A percentile compares a stretch with the other conserved stretches of the same genome.
Conservation (phyloP, 495 filamentous ascomycete species). For the Entonaema liquescens region DNA sequence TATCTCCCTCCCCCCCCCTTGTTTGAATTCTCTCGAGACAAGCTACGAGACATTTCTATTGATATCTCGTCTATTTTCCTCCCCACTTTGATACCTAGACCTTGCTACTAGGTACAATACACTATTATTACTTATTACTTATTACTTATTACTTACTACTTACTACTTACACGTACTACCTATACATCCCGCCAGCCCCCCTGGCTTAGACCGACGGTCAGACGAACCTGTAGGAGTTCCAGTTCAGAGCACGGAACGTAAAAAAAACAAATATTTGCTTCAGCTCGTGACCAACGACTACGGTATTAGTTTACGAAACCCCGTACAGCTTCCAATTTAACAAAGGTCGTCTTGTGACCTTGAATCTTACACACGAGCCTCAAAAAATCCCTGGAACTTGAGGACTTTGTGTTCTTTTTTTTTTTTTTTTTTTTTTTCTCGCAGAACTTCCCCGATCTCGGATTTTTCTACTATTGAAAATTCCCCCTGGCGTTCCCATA, state of each 20-base stretch:
- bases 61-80: slow-evolving; percentile 6
- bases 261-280: slow-evolving; percentile 17
- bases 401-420: background rate
- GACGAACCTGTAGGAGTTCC: slow-evolving; percentile 20
- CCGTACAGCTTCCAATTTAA: slow-evolving; percentile 26
- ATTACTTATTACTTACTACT: slow-evolving; percentile 1
- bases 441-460: slow-evolving; percentile 28
- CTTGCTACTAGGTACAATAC: slow-evolving; percentile 2
- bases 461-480: slow-evolving; percentile 18
- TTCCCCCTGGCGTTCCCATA: slow-evolving; percentile 28
- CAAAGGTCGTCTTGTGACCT: slow-evolving; percentile 33
- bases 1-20: too few relatives aligned
- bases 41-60: slow-evolving; percentile 24
- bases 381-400: slow-evolving; percentile 2
- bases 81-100: slow-evolving; percentile 25
- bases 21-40: slow-evolving; percentile 27
- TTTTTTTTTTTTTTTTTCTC: slow-evolving; percentile 9
- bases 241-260: slow-evolving; percentile 24
- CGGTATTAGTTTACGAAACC: slow-evolving; percentile 25
- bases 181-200: background rate
- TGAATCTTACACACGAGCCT: slow-evolving; percentile 2
- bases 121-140: background rate
- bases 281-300: slow-evolving; percentile 22
- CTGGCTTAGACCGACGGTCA: slow-evolving; percentile 24
- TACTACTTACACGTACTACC: slow-evolving; percentile 5